phyloP scores from a whole-genome alignment of 495 filamentous ascomycete species.

The Copromyces sp. region DNA sequence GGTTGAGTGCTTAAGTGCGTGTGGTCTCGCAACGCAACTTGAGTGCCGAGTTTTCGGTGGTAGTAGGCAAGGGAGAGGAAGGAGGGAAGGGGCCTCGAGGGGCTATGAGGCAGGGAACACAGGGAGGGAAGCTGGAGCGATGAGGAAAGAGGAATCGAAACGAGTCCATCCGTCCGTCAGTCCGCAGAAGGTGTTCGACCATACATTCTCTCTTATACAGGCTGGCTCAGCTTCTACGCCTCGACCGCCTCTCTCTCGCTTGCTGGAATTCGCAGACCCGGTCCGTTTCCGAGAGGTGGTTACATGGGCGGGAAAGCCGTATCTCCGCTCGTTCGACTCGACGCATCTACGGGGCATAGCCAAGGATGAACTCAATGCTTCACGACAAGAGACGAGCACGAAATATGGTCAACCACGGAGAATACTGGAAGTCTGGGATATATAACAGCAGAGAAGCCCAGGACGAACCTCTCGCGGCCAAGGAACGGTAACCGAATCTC shows the following conservation, averaged over 20 bases:
- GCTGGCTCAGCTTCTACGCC: background rate
- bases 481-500: background rate
- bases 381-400: background rate
- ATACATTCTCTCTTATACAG: background rate
- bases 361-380: background rate
- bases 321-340: background rate
- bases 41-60: too few relatives aligned
- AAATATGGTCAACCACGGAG: background rate
- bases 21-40: too few relatives aligned
- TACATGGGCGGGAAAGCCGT: background rate
- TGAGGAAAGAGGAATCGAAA: background rate
- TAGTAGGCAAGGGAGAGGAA: background rate
- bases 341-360: background rate
- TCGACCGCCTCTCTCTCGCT: background rate
- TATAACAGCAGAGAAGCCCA: background rate
- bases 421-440: background rate
- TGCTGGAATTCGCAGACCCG: background rate
- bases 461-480: background rate
- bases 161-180: background rate
- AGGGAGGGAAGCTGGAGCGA: background rate
- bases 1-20: conserved; percentile 18
- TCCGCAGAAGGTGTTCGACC: background rate
- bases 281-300: background rate
- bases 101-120: too few relatives aligned
- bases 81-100: background rate